Conservation (phyloP, 768 basidiomycete genomes). For the Tulasnella sp. region DNA sequence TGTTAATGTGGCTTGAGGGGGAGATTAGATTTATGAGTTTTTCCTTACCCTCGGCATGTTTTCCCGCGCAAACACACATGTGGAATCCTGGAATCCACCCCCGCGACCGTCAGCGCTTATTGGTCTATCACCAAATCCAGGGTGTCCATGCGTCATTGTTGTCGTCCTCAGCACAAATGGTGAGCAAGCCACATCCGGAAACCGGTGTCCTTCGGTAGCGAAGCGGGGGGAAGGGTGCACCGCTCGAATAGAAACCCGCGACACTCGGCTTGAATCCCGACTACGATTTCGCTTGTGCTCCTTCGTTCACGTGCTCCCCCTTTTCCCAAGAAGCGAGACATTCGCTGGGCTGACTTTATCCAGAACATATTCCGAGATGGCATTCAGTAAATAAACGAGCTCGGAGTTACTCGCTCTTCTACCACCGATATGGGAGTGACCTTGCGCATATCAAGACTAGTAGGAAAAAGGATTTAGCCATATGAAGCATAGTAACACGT, state of each 20-base stretch:
- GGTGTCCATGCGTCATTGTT: slow-evolving; percentile 11
- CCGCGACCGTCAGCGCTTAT: neutral
- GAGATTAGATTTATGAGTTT: slow-evolving; percentile 20
- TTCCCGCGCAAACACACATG: neutral
- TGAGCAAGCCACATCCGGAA: slow-evolving; percentile 10
- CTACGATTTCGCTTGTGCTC: neutral
- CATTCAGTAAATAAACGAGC: slow-evolving; percentile 13
- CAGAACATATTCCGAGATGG: slow-evolving; percentile 17
- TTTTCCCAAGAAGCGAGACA: slow-evolving; percentile 7
- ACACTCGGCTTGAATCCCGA: slow-evolving; percentile 7
- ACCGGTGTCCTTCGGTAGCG: neutral
- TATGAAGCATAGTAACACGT: neutral
- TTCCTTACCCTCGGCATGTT: neutral
- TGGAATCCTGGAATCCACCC: neutral
- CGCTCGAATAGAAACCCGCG: neutral
- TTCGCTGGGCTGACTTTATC: slow-evolving; percentile 18
- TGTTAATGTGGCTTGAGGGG: slow-evolving; percentile 3
- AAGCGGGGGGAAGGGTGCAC: neutral
- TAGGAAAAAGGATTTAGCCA: neutral
- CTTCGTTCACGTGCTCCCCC: slow-evolving; percentile 7
- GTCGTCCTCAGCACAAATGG: neutral
- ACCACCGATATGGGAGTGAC: neutral
- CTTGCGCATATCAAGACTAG: neutral
- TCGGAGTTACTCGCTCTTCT: neutral
- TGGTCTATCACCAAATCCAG: neutral